Evolutionary conservation across 305 asterid genomes (phyloP).

Genomic region (Andrographis paniculata): DNA sequence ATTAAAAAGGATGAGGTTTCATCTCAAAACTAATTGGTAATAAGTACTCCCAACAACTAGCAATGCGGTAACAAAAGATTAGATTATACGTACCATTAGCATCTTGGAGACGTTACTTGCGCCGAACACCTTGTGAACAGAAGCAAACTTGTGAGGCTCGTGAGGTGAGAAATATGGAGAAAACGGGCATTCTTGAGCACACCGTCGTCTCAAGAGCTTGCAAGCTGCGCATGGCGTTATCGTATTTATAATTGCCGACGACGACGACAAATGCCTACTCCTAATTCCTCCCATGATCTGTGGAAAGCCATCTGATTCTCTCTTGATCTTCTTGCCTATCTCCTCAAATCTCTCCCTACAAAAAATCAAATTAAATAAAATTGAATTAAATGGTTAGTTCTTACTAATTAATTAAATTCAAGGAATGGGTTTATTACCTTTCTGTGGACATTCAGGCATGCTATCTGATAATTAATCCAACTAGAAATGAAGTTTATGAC

Average conservation of each 20-base stretch:
- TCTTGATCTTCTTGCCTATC: conserved; percentile 71
- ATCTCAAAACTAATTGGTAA: too few relatives aligned
- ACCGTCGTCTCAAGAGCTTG: conserved; percentile 72
- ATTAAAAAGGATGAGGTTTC: too few relatives aligned
- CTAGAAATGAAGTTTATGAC: conserved; percentile 18
- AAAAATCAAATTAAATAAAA: background rate
- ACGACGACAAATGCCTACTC: conserved; percentile 5
- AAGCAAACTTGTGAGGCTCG: conserved; percentile 73
- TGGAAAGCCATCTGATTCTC: conserved; percentile 43
- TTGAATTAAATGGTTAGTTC: background rate
- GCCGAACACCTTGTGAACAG: conserved; percentile 84
- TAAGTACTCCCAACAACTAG: too few relatives aligned
- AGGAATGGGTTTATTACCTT: conserved; percentile 32
- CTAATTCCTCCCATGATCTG: too few relatives aligned
- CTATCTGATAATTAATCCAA: conserved; percentile 34
- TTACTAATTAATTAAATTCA: too few relatives aligned
- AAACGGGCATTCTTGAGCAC: conserved; percentile 84
- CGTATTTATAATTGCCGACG: conserved; percentile 43
- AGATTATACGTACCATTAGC: conserved; percentile 46
- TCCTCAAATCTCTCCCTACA: conserved; percentile 74
- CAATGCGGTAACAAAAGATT: too few relatives aligned
- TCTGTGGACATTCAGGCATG: conserved; percentile 91
- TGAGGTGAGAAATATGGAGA: conserved; percentile 83
- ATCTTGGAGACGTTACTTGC: conserved; percentile 89
- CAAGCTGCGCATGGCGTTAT: conserved; percentile 89